Conservation (phyloP, 2,329 filamentous ascomycete species). For the Ophiocordyceps camponoti-saundersi region DNA sequence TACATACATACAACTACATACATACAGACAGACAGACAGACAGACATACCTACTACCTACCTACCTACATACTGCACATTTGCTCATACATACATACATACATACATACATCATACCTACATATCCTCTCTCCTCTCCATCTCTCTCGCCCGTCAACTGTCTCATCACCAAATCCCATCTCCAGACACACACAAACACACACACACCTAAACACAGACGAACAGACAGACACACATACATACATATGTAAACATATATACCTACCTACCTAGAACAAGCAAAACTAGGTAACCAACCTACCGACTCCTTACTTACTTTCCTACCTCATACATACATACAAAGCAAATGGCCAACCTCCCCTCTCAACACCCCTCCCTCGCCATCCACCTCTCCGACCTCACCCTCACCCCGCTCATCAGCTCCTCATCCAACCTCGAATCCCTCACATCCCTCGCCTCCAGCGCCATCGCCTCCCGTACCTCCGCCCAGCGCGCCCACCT, state of each 20-base stretch:
- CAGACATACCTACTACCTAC: background rate
- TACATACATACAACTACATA: no score
- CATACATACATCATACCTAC: no score
- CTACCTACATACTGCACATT: no score
- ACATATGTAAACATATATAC: background rate
- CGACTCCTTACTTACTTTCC: background rate
- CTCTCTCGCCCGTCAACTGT: background rate
- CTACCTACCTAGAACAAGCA: background rate
- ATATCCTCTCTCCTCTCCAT: background rate
- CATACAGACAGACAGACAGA: no score
- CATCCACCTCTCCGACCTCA: constrained; percentile 39
- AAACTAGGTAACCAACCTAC: background rate
- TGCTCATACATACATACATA: no score
- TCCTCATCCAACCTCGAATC: constrained; percentile 26
- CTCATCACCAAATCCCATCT: background rate
- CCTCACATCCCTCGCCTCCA: constrained; percentile 33
- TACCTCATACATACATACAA: background rate
- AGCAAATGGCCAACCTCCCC: constrained; percentile 20
- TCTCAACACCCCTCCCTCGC: constrained; percentile 32
- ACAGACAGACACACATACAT: background rate
- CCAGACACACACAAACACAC: background rate
- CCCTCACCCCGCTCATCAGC: constrained; percentile 39
- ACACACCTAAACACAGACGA: background rate
- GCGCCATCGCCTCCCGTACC: constrained; percentile 34
- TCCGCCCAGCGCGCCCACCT: constrained; percentile 34